phyloP scores from a whole-genome alignment of 805 yeast species.

The Saturnispora serradocipensis region DNA sequence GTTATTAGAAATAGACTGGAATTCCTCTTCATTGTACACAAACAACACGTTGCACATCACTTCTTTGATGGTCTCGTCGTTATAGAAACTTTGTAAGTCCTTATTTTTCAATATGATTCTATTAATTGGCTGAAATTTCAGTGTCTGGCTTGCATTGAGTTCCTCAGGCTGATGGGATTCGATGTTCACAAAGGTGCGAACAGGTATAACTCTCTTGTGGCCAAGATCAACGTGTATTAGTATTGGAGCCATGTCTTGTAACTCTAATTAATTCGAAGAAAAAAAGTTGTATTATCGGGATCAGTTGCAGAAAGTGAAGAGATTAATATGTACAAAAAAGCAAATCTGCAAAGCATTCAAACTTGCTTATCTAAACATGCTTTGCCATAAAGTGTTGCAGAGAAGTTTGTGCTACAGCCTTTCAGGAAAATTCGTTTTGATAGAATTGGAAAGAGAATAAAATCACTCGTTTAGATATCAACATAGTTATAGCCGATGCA shows the following conservation, averaged over 20 bases:
- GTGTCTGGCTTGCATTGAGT: neutral
- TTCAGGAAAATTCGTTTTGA: neutral
- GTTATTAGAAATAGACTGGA: slow-evolving; percentile 7
- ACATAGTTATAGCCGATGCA: slow-evolving; percentile 3
- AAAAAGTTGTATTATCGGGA: neutral
- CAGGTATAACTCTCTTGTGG: slow-evolving; percentile 9
- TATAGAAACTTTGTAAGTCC: slow-evolving; percentile 17
- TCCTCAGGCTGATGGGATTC: neutral
- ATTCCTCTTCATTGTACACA: slow-evolving; percentile 17
- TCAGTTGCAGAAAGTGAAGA: neutral
- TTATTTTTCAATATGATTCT: slow-evolving; percentile 20
- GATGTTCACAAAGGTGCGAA: slow-evolving; percentile 22
- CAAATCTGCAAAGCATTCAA: neutral
- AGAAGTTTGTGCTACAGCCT: neutral
- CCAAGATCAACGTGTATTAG: slow-evolving; percentile 1
- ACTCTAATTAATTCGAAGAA: neutral
- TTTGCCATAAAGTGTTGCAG: neutral
- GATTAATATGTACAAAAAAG: neutral
- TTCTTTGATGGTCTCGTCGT: slow-evolving; percentile 11
- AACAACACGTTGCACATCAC: slow-evolving; percentile 16
- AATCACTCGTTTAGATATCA: neutral
- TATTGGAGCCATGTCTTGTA: slow-evolving; percentile 1
- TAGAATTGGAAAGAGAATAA: neutral
- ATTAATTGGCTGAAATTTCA: slow-evolving; percentile 7
- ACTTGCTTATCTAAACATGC: no score